Percentiles rank a stretch among this genome's conserved stretches.
These are phyloP conservation scores for Coemansia sp. DNA, from an alignment of 192 early-diverging fungal species.

Conservation along the genomic window DNA sequence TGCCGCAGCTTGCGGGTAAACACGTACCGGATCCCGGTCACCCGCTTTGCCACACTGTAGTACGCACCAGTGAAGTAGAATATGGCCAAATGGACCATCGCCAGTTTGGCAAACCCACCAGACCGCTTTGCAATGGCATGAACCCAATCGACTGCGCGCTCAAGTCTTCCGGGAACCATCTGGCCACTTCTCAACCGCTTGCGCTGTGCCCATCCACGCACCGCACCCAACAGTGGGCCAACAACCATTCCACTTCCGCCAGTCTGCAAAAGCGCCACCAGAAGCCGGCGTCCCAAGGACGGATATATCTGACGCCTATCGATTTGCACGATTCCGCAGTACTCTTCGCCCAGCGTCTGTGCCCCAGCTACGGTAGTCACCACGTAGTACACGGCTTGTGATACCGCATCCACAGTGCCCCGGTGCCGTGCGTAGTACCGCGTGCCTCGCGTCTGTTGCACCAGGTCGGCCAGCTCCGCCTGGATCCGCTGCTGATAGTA, in stretches of 20 bases:
- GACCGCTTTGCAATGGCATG: conserved; percentile 9
- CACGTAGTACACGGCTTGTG: conserved; percentile 71
- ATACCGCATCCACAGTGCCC: conserved; percentile 59
- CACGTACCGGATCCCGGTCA: conserved; percentile 80
- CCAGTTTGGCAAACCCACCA: conserved; percentile 15
- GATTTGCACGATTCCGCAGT: conserved; percentile 85
- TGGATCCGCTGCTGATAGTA: conserved; percentile 74
- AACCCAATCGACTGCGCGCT: conserved; percentile 4
- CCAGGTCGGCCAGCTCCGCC: conserved; percentile 61
- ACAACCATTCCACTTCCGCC: conserved; percentile 12
- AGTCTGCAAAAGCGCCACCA: conserved; percentile 42
- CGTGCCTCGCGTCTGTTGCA: conserved; percentile 65
- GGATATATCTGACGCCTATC: conserved; percentile 56
- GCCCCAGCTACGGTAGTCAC: conserved; percentile 70
- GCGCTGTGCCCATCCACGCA: conserved; percentile 28
- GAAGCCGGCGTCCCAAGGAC: conserved; percentile 32
- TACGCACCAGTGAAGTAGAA: conserved; percentile 89
- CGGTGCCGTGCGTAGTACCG: conserved; percentile 60
- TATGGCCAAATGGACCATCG: conserved; percentile 72
- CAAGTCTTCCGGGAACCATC: not conserved
- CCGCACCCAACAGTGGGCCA: conserved; percentile 7
- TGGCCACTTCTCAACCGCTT: conserved; percentile 5
- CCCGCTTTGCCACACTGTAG: conserved; percentile 78
- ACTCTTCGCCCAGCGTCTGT: conserved; percentile 94
- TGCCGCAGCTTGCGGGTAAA: conserved; percentile 73